These are phyloP conservation scores for Yamagishiella unicocca DNA, from an alignment of 139 green algal species.

Conservation along the genomic window DNA sequence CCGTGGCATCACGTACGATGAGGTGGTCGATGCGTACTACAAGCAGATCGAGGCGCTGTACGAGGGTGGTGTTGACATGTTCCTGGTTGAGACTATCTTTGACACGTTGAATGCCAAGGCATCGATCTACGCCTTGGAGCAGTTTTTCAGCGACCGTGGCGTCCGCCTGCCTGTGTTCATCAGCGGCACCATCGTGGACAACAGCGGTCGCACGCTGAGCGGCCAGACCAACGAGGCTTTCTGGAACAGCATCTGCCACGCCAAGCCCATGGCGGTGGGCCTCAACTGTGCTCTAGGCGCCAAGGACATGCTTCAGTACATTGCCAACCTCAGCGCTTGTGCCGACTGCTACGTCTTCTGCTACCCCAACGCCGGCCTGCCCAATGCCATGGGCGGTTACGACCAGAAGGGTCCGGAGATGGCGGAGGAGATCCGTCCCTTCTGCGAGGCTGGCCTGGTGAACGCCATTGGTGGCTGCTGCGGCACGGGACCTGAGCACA, in stretches of 20 bases:
- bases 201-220: conserved; percentile 93
- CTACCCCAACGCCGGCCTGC: conserved; percentile 98
- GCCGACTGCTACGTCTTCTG: conserved; percentile 97
- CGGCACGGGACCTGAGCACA: conserved; percentile 93
- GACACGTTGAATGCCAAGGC: conserved; percentile 98
- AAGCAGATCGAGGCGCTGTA: conserved; percentile 90
- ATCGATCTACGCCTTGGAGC: conserved; percentile 94
- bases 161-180: conserved; percentile 94
- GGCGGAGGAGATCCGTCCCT: conserved; percentile 94
- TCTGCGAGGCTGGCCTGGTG: conserved; percentile 90
- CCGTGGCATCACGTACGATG: conserved; percentile 95
- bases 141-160: conserved; percentile 88
- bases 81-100: conserved; percentile 99
- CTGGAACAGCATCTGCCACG: conserved; percentile 95
- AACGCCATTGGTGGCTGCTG: conserved; percentile 98
- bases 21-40: conserved; percentile 96
- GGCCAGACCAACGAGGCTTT: conserved; percentile 99
- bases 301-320: conserved; percentile 95
- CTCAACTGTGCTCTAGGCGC: conserved; percentile 98
- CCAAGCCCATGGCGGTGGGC: conserved; percentile 93
- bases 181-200: conserved; percentile 97
- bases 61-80: conserved; percentile 94
- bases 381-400: conserved; percentile 99
- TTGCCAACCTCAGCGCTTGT: conserved; percentile 90
- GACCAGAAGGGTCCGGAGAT: conserved; percentile 96